phyloP scores from a whole-genome alignment of 2,329 filamentous ascomycete species.

The Penicillium sp. region DNA sequence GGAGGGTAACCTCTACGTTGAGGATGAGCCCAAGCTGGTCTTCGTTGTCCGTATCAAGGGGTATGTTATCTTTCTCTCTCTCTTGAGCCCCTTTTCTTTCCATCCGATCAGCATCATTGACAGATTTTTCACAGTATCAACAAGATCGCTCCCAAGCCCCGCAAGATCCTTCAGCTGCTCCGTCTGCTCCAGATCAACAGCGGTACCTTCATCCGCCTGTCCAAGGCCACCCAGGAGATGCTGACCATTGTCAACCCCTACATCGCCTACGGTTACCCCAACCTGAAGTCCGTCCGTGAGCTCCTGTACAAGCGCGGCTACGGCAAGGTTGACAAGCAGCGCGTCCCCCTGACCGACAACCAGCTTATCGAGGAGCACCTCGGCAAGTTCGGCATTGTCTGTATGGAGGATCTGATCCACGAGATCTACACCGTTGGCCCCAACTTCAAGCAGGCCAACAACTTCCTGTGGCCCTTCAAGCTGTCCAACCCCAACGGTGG shows the following conservation, averaged over 20 bases:
- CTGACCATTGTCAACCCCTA: constrained; percentile 98
- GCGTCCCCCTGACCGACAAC: constrained; percentile 95
- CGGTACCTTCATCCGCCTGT: constrained; percentile 95
- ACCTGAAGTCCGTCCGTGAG: constrained; percentile 98
- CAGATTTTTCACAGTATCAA: too few species aligned
- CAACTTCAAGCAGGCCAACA: constrained; percentile 99
- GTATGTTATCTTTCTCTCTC: constrained; percentile 50
- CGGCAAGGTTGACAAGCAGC: constrained; percentile 98
- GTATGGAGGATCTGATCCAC: constrained; percentile 98
- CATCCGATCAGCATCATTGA: too few species aligned
- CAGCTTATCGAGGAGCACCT: constrained; percentile 95
- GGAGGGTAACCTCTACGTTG: constrained; percentile 91
- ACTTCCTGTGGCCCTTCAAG: constrained; percentile 99
- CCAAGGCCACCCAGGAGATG: constrained; percentile 98
- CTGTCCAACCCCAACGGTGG: constrained; percentile 97
- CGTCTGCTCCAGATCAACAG: constrained; percentile 99
- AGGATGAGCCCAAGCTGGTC: constrained; percentile 92
- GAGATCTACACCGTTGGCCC: constrained; percentile 98
- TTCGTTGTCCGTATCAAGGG: constrained; percentile 99
- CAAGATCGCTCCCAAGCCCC: constrained; percentile 99
- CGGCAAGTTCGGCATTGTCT: constrained; percentile 98
- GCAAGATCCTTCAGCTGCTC: constrained; percentile 99
- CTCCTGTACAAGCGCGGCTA: constrained; percentile 99
- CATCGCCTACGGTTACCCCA: constrained; percentile 99
- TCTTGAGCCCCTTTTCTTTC: not conserved